Base-by-base conservation (phyloP, 148 eudicot genomes). In the Fagopyrum esculentum region DNA sequence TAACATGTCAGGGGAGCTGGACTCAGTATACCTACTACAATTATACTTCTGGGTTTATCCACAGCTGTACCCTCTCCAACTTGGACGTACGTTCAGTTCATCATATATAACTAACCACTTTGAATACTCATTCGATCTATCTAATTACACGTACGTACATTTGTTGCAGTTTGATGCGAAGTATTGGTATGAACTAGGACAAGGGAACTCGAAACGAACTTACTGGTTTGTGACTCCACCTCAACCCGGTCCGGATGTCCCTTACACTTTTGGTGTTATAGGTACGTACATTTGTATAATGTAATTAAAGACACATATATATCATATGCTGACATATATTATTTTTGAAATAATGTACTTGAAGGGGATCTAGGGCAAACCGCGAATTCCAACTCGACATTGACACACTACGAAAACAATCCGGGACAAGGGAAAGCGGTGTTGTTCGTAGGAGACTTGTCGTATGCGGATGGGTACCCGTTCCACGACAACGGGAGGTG, bases 11-110 rank as follows among this genome's bases (percentile, higher is more conserved):
- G 44, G 88, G 94, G 69, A 73, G 74, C 71, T 84, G 87, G 77
- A 76, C 79, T 52, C 83, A 83, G 46, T 92, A 92, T 83, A 88
- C 87, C 76, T 92, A 64, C 73, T 85, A 83, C 82, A 87, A 89
- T 74, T 91, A 91, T 77, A 91, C 89, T 15, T 91, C 97, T 15
- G 91, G 90, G 44, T 91, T 81, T 82, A 91, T 91, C 74, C 94
- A 89, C 60, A 93, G 26, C 2, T 63, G 69, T 35, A 63, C 35
- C 43, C 69, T 63, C 44, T 22, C 35, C 69, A 12, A 63, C 35
- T 63, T 63, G 69, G 44, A 63, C 11, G 69, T 63, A 63, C 19
- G 35, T 10, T 48, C 4, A 49, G 2, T 6, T 52, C 40, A 35
- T 2, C 40, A 35, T 35, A 35, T 22, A 11, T 10, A 22, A 22